Percentiles rank a stretch among this genome's conserved stretches.
Evolutionary conservation across 192 early-diverging fungal species (phyloP).

Genomic region (Jimgerdemannia lactiflua): DNA sequence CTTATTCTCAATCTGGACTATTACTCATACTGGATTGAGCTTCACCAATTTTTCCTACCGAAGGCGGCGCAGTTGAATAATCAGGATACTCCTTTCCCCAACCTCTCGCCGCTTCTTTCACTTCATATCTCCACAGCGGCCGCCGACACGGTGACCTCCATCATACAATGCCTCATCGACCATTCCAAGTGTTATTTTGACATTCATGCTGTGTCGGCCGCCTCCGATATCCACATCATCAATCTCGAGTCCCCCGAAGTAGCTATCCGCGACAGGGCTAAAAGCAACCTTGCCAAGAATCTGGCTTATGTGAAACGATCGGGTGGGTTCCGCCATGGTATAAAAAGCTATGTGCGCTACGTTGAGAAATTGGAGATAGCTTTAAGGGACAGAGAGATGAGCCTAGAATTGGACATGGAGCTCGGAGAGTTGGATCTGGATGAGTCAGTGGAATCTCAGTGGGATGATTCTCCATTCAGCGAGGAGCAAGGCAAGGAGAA

Average conservation of each 20-base stretch:
- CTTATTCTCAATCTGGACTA: neutral
- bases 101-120: neutral
- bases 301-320: neutral
- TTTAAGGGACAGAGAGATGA: neutral
- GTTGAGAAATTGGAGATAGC: neutral
- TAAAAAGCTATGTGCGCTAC: neutral
- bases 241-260: neutral
- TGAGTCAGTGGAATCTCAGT: neutral
- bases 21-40: neutral
- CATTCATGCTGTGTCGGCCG: neutral
- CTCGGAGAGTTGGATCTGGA: neutral
- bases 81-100: neutral
- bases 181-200: neutral
- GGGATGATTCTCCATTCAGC: neutral
- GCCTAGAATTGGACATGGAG: neutral
- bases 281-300: neutral
- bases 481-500: neutral
- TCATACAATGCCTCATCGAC: neutral
- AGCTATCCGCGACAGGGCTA: neutral
- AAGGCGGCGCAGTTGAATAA: neutral
- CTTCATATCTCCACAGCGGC: neutral
- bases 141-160: neutral
- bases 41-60: neutral
- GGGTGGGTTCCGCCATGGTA: neutral
- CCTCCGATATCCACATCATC: neutral